Conservation (phyloP, 176 grass and related monocot genomes). For the Microstegium vimineum region DNA sequence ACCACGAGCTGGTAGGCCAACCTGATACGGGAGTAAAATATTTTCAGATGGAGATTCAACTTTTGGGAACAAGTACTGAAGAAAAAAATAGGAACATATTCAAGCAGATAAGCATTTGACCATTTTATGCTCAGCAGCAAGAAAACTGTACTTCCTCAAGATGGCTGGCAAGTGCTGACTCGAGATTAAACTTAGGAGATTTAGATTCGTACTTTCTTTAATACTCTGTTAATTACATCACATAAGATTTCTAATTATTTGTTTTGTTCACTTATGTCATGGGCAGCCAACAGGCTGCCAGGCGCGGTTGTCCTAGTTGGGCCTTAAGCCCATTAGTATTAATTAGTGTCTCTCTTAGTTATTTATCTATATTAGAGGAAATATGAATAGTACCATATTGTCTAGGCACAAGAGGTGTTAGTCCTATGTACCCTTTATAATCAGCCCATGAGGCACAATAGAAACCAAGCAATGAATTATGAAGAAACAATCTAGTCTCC, state of each 20-base stretch:
- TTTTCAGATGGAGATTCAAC: slow-evolving; percentile 20
- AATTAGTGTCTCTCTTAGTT: no score
- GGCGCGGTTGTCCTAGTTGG: no score
- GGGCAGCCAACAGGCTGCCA: no score
- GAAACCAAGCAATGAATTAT: no score
- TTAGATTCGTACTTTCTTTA: slow-evolving; percentile 1
- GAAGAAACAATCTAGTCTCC: no score
- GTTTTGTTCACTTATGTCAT: slow-evolving; percentile 1
- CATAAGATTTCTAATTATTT: slow-evolving; percentile 1
- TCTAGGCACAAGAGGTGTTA: no score
- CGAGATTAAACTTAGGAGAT: neutral
- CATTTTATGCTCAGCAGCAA: slow-evolving; percentile 9
- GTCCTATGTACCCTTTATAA: no score
- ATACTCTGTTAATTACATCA: neutral
- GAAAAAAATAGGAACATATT: slow-evolving; percentile 10
- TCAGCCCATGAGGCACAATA: no score
- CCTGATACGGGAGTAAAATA: slow-evolving; percentile 47
- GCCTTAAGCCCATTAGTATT: no score
- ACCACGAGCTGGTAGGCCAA: slow-evolving; percentile 92
- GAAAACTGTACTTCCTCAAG: neutral
- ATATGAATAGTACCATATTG: no score
- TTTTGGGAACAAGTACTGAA: slow-evolving; percentile 24
- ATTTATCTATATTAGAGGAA: no score
- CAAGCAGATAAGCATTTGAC: neutral
- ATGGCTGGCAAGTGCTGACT: neutral